Conservation (phyloP, 2,329 filamentous ascomycete species). For the Pseudocercospora fijiensis region DNA sequence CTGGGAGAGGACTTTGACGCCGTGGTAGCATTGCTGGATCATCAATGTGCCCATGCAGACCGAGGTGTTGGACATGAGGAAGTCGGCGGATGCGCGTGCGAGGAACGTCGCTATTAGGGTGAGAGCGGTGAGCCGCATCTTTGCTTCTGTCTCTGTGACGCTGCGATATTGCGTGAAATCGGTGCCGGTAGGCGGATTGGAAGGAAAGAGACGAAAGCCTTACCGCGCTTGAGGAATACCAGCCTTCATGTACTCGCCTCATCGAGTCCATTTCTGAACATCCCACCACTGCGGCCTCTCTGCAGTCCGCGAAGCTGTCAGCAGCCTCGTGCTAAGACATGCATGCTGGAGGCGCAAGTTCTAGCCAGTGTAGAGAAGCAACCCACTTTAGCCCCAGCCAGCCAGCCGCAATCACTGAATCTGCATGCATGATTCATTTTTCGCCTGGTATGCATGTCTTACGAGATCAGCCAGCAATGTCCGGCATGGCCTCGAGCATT, state of each 20-base stretch:
- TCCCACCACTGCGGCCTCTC: neutral
- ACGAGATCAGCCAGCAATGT: neutral
- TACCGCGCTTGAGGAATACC: neutral
- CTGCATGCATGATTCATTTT: conserved; percentile 2
- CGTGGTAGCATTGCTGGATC: conserved; percentile 20
- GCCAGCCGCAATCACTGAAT: neutral
- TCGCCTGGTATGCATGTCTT: conserved; percentile 3
- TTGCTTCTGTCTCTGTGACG: neutral
- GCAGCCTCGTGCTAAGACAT: conserved; percentile 14
- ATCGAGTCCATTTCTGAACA: neutral
- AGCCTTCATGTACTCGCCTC: conserved; percentile 6
- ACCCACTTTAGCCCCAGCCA: neutral
- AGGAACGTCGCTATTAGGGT: conserved; percentile 4
- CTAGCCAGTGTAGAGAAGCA: conserved; percentile 2
- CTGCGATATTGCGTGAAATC: neutral
- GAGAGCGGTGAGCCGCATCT: neutral
- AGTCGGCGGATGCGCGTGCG: conserved; percentile 22
- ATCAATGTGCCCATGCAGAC: conserved; percentile 27
- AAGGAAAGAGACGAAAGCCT: neutral
- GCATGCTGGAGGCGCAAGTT: conserved; percentile 16
- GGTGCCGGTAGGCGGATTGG: neutral
- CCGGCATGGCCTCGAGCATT: too few relatives aligned
- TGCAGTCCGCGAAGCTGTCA: conserved; percentile 4
- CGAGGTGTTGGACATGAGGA: conserved; percentile 28
- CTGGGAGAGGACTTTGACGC: conserved; percentile 24